These are phyloP conservation scores for Hypoxylon sp. DNA, from an alignment of 2,329 filamentous ascomycete species.

Conservation along the genomic window DNA sequence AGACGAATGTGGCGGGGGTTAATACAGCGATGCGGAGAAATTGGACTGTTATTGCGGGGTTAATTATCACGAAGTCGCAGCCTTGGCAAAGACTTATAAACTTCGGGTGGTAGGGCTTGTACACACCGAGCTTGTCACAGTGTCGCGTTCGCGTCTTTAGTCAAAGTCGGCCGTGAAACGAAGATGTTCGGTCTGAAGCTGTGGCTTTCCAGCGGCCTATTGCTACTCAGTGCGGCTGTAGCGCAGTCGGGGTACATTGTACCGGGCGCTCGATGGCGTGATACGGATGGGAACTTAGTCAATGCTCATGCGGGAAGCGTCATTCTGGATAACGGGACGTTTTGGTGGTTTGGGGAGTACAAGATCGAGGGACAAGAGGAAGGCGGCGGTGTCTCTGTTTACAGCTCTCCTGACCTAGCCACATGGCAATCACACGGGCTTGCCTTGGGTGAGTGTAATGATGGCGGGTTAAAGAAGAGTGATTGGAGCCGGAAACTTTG, in stretches of 20 bases:
- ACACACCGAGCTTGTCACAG: slow-evolving; percentile 22
- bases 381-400: slow-evolving; percentile 72
- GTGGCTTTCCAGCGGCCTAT: slow-evolving; percentile 23
- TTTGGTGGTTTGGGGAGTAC: slow-evolving; percentile 75
- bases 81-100: slow-evolving; percentile 42
- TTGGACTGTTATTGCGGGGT: slow-evolving; percentile 32
- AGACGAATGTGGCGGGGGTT: slow-evolving; percentile 41
- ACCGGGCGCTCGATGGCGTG: slow-evolving; percentile 72
- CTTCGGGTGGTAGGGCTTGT: slow-evolving; percentile 8
- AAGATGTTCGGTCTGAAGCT: slow-evolving; percentile 37
- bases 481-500: background rate
- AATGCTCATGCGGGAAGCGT: slow-evolving; percentile 74
- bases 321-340: slow-evolving; percentile 67
- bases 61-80: slow-evolving; percentile 30
- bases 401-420: slow-evolving; percentile 72
- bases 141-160: slow-evolving; percentile 2
- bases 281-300: slow-evolving; percentile 72
- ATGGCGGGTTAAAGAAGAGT: background rate
- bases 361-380: slow-evolving; percentile 71
- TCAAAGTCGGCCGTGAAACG: slow-evolving; percentile 4
- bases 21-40: slow-evolving; percentile 52
- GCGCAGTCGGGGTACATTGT: slow-evolving; percentile 69
- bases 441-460: slow-evolving; percentile 63
- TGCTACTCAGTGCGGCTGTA: slow-evolving; percentile 43
- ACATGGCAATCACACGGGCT: slow-evolving; percentile 72